phyloP scores from a whole-genome alignment of 768 basidiomycete species.

The Macrolepiota fuliginosa region DNA sequence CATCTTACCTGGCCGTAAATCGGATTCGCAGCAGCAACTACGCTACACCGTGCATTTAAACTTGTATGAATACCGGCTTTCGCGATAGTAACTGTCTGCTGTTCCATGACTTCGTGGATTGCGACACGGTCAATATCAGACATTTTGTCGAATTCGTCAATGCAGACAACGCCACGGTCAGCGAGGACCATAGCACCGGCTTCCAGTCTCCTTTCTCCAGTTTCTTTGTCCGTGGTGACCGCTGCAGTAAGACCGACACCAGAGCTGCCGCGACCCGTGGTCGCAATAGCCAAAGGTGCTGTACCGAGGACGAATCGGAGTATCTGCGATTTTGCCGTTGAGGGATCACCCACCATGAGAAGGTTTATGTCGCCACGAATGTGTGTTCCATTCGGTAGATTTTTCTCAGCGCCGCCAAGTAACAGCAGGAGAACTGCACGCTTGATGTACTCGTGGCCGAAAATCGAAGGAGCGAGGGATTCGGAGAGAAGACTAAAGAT shows the following conservation, averaged over 20 bases:
- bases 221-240: conserved; percentile 97
- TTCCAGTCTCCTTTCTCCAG: conserved; percentile 94
- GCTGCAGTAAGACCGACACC: conserved; percentile 99
- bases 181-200: conserved; percentile 99
- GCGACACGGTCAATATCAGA: conserved; percentile 98
- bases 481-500: conserved; percentile 89
- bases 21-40: conserved; percentile 97
- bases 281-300: conserved; percentile 96
- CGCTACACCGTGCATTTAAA: conserved; percentile 95
- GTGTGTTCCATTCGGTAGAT: conserved; percentile 94
- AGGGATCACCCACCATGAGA: conserved; percentile 99
- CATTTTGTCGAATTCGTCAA: conserved; percentile 99
- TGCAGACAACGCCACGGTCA: conserved; percentile 97
- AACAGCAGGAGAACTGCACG: conserved; percentile 89
- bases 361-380: conserved; percentile 99
- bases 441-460: conserved; percentile 95
- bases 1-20: conserved; percentile 89
- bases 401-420: conserved; percentile 97
- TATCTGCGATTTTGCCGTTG: conserved; percentile 97
- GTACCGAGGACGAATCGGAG: conserved; percentile 95
- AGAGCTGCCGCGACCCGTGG: conserved; percentile 96
- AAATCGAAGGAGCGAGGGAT: conserved; percentile 97
- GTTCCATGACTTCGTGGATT: conserved; percentile 99
- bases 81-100: conserved; percentile 98
- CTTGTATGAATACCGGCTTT: conserved; percentile 99